Evolutionary conservation across 129 eudicot species (phyloP).

Genomic region (Chrysanthemum lavandulifolium): DNA sequence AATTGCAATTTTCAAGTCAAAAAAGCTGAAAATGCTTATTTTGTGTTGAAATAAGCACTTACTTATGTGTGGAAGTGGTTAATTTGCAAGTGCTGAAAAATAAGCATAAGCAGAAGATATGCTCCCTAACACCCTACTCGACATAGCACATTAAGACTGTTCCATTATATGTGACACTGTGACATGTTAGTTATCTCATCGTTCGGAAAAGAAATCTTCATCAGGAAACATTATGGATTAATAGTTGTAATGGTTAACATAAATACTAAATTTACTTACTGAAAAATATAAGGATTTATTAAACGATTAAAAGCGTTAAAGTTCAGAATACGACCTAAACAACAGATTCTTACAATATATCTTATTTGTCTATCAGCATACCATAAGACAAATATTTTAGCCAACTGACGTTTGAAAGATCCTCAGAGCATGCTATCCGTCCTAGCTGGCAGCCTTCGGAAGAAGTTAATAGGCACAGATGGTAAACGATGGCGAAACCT

Average conservation of each 20-base stretch:
- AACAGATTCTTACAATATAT: constrained; percentile 29
- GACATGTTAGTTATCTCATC: too few relatives aligned
- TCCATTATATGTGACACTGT: too few relatives aligned
- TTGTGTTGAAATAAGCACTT: background rate
- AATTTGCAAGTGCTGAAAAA: background rate
- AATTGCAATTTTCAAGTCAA: too few relatives aligned
- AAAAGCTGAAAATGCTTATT: background rate
- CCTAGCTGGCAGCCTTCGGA: constrained; percentile 93
- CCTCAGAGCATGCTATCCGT: constrained; percentile 85
- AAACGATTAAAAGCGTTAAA: constrained; percentile 22
- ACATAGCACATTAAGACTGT: too few relatives aligned
- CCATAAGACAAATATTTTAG: background rate
- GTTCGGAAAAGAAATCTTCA: too few relatives aligned
- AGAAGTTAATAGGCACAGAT: constrained; percentile 80
- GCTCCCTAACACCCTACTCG: background rate
- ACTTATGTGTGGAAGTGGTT: background rate
- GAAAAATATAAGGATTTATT: constrained; percentile 23
- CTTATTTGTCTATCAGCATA: constrained; percentile 21
- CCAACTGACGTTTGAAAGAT: constrained; percentile 5
- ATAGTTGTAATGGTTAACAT: too few relatives aligned
- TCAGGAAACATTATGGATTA: too few relatives aligned
- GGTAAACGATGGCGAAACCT: constrained; percentile 86
- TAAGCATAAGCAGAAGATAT: background rate
- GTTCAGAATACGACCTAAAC: constrained; percentile 23
- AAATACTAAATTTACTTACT: too few relatives aligned